These are phyloP conservation scores for Mucuna pruriens DNA, from an alignment of 306 rosid species.

Conservation along the genomic window DNA sequence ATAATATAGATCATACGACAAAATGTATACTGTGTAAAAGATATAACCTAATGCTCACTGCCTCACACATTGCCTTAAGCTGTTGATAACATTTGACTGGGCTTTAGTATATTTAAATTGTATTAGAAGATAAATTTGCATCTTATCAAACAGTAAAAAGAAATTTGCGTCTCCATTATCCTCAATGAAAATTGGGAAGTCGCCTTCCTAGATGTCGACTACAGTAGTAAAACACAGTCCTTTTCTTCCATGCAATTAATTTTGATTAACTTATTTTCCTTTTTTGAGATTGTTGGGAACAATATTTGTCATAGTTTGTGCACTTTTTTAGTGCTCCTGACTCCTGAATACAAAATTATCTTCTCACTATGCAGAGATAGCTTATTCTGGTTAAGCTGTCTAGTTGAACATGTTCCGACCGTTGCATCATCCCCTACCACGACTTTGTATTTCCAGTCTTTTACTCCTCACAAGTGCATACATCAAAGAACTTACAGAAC, in stretches of 20 bases:
- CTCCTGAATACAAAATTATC: conserved; percentile 20
- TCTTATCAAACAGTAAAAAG: neutral
- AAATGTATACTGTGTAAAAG: neutral
- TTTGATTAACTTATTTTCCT: neutral
- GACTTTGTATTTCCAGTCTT: conserved; percentile 38
- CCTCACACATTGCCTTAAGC: neutral
- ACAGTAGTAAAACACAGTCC: neutral
- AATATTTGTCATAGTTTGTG: neutral
- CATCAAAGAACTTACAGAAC: conserved; percentile 40
- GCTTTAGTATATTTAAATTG: neutral
- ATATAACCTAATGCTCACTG: neutral
- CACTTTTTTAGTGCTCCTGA: conserved; percentile 16
- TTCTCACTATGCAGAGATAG: conserved; percentile 56
- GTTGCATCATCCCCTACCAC: conserved; percentile 38
- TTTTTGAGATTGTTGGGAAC: neutral
- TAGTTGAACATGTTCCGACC: conserved; percentile 45
- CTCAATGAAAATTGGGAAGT: neutral
- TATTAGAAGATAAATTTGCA: conserved; percentile 8
- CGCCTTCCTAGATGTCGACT: neutral
- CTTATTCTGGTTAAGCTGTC: conserved; percentile 37
- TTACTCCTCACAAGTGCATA: conserved; percentile 20
- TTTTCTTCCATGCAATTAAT: neutral
- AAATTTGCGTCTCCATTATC: neutral
- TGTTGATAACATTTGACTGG: neutral
- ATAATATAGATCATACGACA: neutral